phyloP scores from a whole-genome alignment of 345 rosid species.

The Cardamine occulta region DNA sequence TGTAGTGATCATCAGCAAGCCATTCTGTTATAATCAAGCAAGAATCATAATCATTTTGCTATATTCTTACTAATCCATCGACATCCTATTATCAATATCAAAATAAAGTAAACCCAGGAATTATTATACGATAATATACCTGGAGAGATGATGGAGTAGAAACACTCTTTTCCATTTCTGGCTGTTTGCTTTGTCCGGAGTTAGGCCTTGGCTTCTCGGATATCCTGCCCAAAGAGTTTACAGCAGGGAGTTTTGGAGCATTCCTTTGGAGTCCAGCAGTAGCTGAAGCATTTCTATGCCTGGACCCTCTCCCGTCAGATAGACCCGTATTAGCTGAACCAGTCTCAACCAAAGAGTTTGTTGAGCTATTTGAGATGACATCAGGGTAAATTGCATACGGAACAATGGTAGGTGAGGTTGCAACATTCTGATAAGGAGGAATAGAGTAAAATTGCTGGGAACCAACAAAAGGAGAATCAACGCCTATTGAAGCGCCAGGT shows the following conservation, averaged over 20 bases:
- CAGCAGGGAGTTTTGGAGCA: conserved; percentile 51
- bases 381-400: conserved; percentile 68
- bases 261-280: conserved; percentile 53
- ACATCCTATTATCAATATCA: not conserved
- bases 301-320: conserved; percentile 56
- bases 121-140: conserved; percentile 45
- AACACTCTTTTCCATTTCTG: conserved; percentile 47
- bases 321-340: conserved; percentile 48
- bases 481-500: conserved; percentile 77
- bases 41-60: not conserved
- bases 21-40: not conserved
- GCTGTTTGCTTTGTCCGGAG: conserved; percentile 54
- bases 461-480: conserved; percentile 62
- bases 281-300: conserved; percentile 53
- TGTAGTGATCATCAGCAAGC: conserved; percentile 1
- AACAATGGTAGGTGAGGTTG: conserved; percentile 61
- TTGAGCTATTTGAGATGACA: conserved; percentile 42
- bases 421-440: conserved; percentile 65
- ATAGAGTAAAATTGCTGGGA: conserved; percentile 69
- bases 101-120: not conserved
- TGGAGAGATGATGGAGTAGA: conserved; percentile 46
- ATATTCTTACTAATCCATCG: not conserved
- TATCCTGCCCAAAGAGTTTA: conserved; percentile 49
- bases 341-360: conserved; percentile 54
- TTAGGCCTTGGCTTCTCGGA: conserved; percentile 52